Evolutionary conservation across 805 yeast species (phyloP).

Genomic region (Kuraishia cidri): DNA sequence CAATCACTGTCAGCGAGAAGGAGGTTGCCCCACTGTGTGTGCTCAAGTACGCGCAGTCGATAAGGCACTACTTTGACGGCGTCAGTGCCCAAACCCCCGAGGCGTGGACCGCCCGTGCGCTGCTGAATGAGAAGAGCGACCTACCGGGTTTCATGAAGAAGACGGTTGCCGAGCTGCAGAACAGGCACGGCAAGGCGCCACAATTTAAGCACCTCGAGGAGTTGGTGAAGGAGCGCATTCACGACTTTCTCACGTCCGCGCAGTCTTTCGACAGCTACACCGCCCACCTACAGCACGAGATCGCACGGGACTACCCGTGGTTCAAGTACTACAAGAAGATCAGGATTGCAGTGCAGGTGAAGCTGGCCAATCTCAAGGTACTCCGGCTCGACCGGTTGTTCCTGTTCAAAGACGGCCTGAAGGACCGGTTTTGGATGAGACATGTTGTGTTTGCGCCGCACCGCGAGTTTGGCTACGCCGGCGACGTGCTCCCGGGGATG

Average conservation of each 20-base stretch:
- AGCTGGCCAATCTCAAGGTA: conserved; percentile 42
- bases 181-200: neutral
- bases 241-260: conserved; percentile 18
- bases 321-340: conserved; percentile 54
- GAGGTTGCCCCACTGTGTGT: conserved; percentile 38
- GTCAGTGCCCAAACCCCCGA: conserved; percentile 15
- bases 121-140: conserved; percentile 3
- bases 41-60: conserved; percentile 35
- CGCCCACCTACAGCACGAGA: conserved; percentile 35
- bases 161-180: neutral
- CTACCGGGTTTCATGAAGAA: conserved; percentile 1
- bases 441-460: conserved; percentile 59
- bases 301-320: conserved; percentile 71
- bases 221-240: conserved; percentile 4
- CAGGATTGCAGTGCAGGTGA: conserved; percentile 45
- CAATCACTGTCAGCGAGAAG: conserved; percentile 43
- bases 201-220: conserved; percentile 4
- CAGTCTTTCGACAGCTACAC: conserved; percentile 38
- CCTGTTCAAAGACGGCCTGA: conserved; percentile 34
- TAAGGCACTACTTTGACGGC: conserved; percentile 24
- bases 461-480: conserved; percentile 36
- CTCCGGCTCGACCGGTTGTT: conserved; percentile 49
- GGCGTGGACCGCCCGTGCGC: conserved; percentile 16
- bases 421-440: conserved; percentile 49
- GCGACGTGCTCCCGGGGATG: conserved; percentile 51